Evolutionary conservation across 108 stramenopile genomes (phyloP), one percentile per base, ranked within the genome.

Genomic region (Discostella pseudostelligera): DNA sequence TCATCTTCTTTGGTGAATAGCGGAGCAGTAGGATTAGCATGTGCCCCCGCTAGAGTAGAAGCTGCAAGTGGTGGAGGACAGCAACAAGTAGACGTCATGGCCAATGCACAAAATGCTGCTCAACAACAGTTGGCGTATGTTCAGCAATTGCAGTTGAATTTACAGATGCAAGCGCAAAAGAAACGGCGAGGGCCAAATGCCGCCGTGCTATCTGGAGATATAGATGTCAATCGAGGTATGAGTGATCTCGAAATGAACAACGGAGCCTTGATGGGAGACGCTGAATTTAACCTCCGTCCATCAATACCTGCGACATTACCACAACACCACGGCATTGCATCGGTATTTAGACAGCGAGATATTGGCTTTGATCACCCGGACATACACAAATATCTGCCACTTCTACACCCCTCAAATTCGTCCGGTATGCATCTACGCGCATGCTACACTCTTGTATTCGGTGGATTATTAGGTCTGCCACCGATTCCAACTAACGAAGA

Each of bases 401-500:
- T 93, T 17, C 77, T 89, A 40, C 72, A 80, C 28, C 76, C 70
- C 6, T 69, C 65, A 56, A 73, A 84, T 66, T 66, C 76, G 0
- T 70, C 83, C 43, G 92, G 92, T 1, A 74, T 69, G 25, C 85
- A 86, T 45, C 77, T 93, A 48, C 82, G 83, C 20, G 66, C 89
- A 39, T 88, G 81, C 64, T 90, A 86, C 62, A 65, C 78, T 35
- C 71, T 93, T 8, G 76, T 80, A 16, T 78, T 90, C 25, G 87
- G 88, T 50, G 83, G 83, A 26, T 22, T 90, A 6, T 88, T 87
- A 69, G 69, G 76, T 19, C 68, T 93, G 28, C 92, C 92, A 0
- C 87, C 87, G 8, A 86, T 87, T n/a, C 89, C 86, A 9, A 78
- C 77, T 12, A 74, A 85, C 61, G 86, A 90, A 26, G 89, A 89